These are phyloP conservation scores for Aspergillus avenaceus DNA, from an alignment of 495 filamentous ascomycete genomes.

Conservation along the genomic window DNA sequence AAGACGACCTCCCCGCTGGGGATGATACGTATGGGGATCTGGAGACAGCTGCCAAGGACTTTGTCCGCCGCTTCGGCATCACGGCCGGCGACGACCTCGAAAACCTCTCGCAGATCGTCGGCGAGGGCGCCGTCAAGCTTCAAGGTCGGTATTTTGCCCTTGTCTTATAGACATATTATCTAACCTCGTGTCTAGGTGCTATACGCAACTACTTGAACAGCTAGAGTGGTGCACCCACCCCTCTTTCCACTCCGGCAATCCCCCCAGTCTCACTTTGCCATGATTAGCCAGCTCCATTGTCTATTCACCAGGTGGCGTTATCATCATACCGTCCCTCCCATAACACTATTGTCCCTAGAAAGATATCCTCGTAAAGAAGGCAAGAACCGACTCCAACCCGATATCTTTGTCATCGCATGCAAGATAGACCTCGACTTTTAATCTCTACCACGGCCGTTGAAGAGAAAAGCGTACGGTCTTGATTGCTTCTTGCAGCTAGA, in stretches of 20 bases:
- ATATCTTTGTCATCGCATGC: not conserved
- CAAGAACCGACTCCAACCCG: not conserved
- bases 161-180: not conserved
- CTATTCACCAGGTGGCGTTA: slow-evolving; percentile 14
- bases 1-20: slow-evolving; percentile 58
- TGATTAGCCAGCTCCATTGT: slow-evolving; percentile 13
- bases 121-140: slow-evolving; percentile 77
- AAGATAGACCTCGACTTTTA: not conserved
- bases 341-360: too few relatives aligned
- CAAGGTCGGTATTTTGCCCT: slow-evolving; percentile 52
- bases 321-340: slow-evolving; percentile 1
- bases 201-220: slow-evolving; percentile 79
- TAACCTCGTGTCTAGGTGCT: slow-evolving; percentile 45
- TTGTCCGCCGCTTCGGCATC: slow-evolving; percentile 88
- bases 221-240: slow-evolving; percentile 27
- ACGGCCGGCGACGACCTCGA: slow-evolving; percentile 94
- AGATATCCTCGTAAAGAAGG: slow-evolving; percentile 3
- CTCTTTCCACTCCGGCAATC: slow-evolving; percentile 3
- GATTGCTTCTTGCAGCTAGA: not conserved
- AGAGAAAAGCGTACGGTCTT: too few relatives aligned
- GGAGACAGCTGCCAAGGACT: slow-evolving; percentile 89
- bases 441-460: not conserved
- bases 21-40: slow-evolving; percentile 77
- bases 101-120: slow-evolving; percentile 73
- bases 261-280: slow-evolving; percentile 6